Evolutionary conservation across 2,329 filamentous ascomycete genomes (phyloP).

Genomic region (Endothia cerciana): DNA sequence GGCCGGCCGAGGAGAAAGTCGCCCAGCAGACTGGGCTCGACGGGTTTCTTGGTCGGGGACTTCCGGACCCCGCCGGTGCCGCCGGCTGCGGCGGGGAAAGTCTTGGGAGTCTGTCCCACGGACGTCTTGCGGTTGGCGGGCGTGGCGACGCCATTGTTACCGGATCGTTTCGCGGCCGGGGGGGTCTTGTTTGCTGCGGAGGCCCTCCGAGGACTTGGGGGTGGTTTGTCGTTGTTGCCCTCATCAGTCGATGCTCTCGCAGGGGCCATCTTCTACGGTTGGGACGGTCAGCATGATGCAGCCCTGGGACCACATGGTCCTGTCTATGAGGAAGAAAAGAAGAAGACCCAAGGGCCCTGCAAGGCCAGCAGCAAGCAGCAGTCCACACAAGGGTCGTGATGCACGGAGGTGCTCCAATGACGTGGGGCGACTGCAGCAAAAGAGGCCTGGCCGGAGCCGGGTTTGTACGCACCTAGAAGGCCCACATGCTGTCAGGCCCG

Average conservation of each 20-base stretch:
- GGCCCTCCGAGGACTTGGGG: conserved; percentile 20
- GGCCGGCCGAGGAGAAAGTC: conserved; percentile 63
- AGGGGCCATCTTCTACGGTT: conserved; percentile 29
- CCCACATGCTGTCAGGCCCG: conserved; percentile 30
- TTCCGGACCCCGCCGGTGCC: conserved; percentile 34
- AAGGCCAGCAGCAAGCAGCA: background rate
- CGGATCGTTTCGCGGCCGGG: conserved; percentile 24
- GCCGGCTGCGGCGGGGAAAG: conserved; percentile 44
- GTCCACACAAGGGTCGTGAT: too few species aligned
- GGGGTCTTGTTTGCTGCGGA: conserved; percentile 30
- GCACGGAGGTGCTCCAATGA: conserved; percentile 10
- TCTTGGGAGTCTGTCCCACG: conserved; percentile 44
- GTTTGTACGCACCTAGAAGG: conserved; percentile 27
- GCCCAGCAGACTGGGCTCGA: conserved; percentile 53
- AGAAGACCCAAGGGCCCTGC: conserved; percentile 3
- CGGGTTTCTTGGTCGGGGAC: conserved; percentile 43
- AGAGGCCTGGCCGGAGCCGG: background rate
- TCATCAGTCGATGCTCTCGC: conserved; percentile 29
- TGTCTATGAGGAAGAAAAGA: conserved; percentile 7
- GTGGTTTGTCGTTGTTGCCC: conserved; percentile 28
- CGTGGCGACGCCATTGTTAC: conserved; percentile 33
- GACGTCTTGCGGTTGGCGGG: conserved; percentile 35
- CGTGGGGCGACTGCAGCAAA: conserved; percentile 19
- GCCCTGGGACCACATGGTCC: background rate
- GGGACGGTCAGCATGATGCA: conserved; percentile 22